Conservation (phyloP, 2,329 filamentous ascomycete genomes). For the Remersonia thermophila region DNA sequence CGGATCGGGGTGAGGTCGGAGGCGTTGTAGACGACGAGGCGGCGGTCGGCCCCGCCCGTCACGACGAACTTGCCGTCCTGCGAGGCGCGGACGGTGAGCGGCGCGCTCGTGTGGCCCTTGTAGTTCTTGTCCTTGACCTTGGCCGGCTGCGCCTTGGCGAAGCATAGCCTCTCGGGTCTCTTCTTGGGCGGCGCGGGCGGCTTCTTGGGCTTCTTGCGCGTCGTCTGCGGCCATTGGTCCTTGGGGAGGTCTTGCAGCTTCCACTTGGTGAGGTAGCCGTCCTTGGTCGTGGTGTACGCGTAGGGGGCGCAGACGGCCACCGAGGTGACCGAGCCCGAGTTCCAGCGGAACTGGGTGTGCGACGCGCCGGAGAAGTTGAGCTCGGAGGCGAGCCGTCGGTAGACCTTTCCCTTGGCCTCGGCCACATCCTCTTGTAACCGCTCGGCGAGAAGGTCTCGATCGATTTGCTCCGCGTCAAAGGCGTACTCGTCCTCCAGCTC, state of each 20-base stretch:
- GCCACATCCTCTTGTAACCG: conserved; percentile 83
- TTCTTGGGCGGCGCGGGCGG: conserved; percentile 44
- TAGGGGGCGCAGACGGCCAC: conserved; percentile 69
- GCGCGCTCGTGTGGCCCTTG: conserved; percentile 64
- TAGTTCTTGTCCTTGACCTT: conserved; percentile 52
- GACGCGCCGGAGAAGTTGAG: conserved; percentile 57
- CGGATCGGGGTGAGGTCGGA: conserved; percentile 64
- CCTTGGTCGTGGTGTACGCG: conserved; percentile 81
- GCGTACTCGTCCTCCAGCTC: conserved; percentile 55
- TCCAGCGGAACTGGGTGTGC: conserved; percentile 64
- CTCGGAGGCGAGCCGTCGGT: conserved; percentile 63
- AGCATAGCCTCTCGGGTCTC: conserved; percentile 50
- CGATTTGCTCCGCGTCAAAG: conserved; percentile 89
- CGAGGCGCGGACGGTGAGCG: conserved; percentile 75
- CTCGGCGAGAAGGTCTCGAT: conserved; percentile 83
- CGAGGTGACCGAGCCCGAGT: conserved; percentile 65
- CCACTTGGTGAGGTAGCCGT: conserved; percentile 81
- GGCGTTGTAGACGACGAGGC: conserved; percentile 80
- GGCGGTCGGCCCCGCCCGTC: conserved; percentile 75
- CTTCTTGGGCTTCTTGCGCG: conserved; percentile 46
- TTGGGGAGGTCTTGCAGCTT: conserved; percentile 56
- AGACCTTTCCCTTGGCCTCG: conserved; percentile 81
- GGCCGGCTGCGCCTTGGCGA: conserved; percentile 48
- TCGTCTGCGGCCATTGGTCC: conserved; percentile 47
- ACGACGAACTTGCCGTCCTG: conserved; percentile 83